phyloP scores from a whole-genome alignment of 208 protist species.

The Wallacemonas sp. region DNA sequence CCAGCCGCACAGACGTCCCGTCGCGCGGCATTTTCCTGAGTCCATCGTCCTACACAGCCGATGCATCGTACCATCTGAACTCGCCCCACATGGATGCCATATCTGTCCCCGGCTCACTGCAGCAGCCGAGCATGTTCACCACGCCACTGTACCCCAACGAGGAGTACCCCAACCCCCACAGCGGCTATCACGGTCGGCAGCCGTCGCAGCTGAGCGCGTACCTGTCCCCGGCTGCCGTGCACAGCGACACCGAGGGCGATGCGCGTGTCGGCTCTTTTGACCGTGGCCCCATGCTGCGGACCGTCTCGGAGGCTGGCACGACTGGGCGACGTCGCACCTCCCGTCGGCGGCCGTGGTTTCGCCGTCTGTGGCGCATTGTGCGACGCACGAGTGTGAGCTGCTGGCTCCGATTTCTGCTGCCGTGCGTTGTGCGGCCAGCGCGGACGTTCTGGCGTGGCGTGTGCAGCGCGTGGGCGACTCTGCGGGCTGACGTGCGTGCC shows the following conservation, averaged over 20 bases:
- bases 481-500: neutral
- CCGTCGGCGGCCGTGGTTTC: neutral
- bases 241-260: too few relatives aligned
- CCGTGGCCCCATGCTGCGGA: neutral
- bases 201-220: neutral
- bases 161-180: too few relatives aligned
- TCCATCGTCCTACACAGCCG: neutral
- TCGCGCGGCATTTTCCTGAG: neutral
- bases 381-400: neutral
- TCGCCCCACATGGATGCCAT: too few relatives aligned
- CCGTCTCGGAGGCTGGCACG: neutral
- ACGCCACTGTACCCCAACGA: too few relatives aligned
- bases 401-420: neutral
- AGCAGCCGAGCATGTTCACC: too few relatives aligned
- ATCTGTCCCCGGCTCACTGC: too few relatives aligned
- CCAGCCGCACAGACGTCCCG: neutral
- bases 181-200: neutral
- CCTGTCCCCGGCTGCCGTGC: too few relatives aligned
- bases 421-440: neutral
- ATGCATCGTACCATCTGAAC: too few relatives aligned
- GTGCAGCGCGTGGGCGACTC: neutral
- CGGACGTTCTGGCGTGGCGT: neutral
- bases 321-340: neutral
- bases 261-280: too few relatives aligned
- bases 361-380: neutral